Base-by-base conservation (phyloP, 2,329 filamentous ascomycete species). In the Rachicladosporium sp. region DNA sequence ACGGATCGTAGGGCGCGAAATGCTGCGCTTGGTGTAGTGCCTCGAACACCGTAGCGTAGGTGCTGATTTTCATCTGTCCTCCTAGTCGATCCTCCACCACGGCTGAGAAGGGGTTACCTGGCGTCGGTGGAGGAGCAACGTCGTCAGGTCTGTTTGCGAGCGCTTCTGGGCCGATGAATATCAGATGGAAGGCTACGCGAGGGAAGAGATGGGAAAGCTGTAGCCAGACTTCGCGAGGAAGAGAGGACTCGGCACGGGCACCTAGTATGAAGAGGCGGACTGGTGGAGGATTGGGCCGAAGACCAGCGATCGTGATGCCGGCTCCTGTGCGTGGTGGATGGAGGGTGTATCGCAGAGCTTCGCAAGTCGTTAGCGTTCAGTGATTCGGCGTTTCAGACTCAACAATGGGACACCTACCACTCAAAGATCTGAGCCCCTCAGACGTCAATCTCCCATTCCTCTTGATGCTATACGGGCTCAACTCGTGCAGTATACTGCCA, bases 21-120 rank as follows among this genome's bases (percentile, higher is more conserved):
- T 88, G 75, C 35, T 86, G 82, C 0, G 89, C 83, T 58, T 87
- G 78, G 66, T 98, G 89, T 51, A 98, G 76, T 2, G 85, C 96
- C 63, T 98, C 89, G 67, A 93, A 98, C 66, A 98, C 95, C 52
- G 98, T 91, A 37, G 96, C 89, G 55, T 88, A 94, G 1, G 93
- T 98, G 60, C 82, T 91, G 55, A 98, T 93, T 69, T 98, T 98
- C 76, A 96, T 78, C 49, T 82, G 80, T 40, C 82, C 78, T 57
- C 82, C 85, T 6, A 98, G 73, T 38, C 89, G 78, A 60, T 93
- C 89, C 64, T 98, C 93, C 10, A 95, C 76, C 38, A 98, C 73
- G n/a, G 84, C 85, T 32, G 91, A 91, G 51, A 88, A 98, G 1
- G 91, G 91, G 57, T 98, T 98, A 7, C 69, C 66, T 0, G 88